Base-by-base conservation (phyloP, 2,329 filamentous ascomycete genomes). In the Geosmithia flava region DNA sequence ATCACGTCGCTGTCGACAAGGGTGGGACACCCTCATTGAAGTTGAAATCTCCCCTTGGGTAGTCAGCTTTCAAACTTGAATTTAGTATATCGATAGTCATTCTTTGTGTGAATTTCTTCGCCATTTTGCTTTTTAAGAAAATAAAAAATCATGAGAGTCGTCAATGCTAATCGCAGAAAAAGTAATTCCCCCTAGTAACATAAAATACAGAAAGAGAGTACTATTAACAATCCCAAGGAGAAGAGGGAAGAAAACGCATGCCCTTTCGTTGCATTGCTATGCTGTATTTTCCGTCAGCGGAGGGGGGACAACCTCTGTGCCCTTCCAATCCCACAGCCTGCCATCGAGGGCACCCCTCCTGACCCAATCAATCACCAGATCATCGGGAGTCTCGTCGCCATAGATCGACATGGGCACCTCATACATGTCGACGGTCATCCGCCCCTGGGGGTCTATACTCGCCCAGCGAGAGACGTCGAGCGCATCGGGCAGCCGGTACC, bases 361-460 rank as follows among this genome's bases (percentile, higher is more conserved):
- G n/a, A 70, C 62, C 62, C 65, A 70, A 3, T 58, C 51, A 48
- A 66, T 64, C 48, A 70, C 69, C 44, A 67, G 49, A 51, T 65
- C 59, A 11, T 54, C 54, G 1, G 55, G 53, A 42, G 57, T 57
- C 52, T 68, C 65, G 48, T 69, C 66, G 4, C 62, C 62, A 44
- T 67, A 66, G 50, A 64, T 68, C 7, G 61, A 58, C 15, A 59
- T 58, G 20, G 67, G 66, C 16, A 72, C 64, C 51, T 63, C 59
- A 47, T 66, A 64, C 7, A 59, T 53, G 53, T 62, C 62, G 45
- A 73, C 62, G 20, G 58, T 62, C 60, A 72, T 63, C 44, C 53
- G 54, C 39, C 56, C 59, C 19, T 57, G 52, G 27, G 67, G 63
- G 29, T 69, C 67, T 44, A 62, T 56, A 52, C 62, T 59, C 33